Evolutionary conservation across 108 stramenopile species (phyloP).

Genomic region (Pseudonitzschia delicatissima): DNA sequence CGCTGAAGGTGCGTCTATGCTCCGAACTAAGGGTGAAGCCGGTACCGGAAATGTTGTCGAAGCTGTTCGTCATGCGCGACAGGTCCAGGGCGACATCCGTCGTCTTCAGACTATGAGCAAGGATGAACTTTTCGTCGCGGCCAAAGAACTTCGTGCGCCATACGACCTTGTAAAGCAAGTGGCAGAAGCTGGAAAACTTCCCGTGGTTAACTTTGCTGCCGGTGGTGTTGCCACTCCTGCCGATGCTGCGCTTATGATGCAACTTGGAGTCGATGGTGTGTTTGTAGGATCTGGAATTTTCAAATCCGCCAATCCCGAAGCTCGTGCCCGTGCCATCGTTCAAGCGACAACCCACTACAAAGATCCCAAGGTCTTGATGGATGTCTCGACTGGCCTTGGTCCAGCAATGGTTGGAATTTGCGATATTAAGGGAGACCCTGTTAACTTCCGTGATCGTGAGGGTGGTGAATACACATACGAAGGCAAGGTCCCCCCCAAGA

Average conservation of each 20-base stretch:
- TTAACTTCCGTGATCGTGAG: slow-evolving; percentile 98
- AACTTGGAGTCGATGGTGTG: slow-evolving; percentile 98
- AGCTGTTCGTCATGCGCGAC: slow-evolving; percentile 95
- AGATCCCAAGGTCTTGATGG: slow-evolving; percentile 96
- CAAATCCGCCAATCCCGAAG: slow-evolving; percentile 91
- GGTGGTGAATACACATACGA: slow-evolving; percentile 80
- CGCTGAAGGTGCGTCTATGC: slow-evolving; percentile 98
- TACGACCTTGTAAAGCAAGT: slow-evolving; percentile 92
- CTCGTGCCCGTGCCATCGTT: slow-evolving; percentile 95
- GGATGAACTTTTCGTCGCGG: slow-evolving; percentile 96
- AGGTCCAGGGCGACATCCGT: slow-evolving; percentile 87
- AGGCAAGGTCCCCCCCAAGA: slow-evolving; percentile 91
- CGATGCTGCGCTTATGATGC: slow-evolving; percentile 99
- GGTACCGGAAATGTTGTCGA: slow-evolving; percentile 99
- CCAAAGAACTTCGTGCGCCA: slow-evolving; percentile 94
- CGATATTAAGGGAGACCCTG: slow-evolving; percentile 93
- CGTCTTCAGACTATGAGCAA: slow-evolving; percentile 85
- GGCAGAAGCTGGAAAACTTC: slow-evolving; percentile 89
- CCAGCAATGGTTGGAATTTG: slow-evolving; percentile 98
- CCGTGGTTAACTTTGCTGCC: slow-evolving; percentile 99
- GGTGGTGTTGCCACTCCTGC: slow-evolving; percentile 99
- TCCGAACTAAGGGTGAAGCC: slow-evolving; percentile 99
- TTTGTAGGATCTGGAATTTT: slow-evolving; percentile 99
- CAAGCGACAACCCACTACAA: slow-evolving; percentile 96
- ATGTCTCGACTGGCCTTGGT: slow-evolving; percentile 92